These are phyloP conservation scores for Volvox africanus DNA, from an alignment of 139 green algal species.

Conservation along the genomic window DNA sequence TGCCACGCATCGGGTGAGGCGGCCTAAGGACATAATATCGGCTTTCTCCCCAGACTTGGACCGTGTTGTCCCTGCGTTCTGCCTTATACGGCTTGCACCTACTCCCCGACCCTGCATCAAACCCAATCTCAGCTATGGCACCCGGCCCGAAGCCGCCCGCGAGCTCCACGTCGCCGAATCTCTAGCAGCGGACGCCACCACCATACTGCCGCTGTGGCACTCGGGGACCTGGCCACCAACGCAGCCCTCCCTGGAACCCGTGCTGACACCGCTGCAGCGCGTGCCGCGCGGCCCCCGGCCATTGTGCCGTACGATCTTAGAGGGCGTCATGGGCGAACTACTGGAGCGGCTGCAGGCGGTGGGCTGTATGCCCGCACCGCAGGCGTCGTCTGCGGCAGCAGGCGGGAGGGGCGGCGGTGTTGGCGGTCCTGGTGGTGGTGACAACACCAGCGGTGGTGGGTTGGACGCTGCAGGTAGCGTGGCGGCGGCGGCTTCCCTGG, in stretches of 20 bases:
- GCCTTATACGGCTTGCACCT: too few species aligned
- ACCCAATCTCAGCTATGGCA: constrained; percentile 15
- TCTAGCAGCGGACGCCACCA: neutral
- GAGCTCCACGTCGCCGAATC: constrained; percentile 4
- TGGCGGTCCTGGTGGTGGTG: neutral
- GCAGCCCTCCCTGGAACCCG: neutral
- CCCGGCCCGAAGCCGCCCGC: neutral
- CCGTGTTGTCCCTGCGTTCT: too few species aligned
- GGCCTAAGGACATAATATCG: too few species aligned
- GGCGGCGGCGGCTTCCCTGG: neutral
- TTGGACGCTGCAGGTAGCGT: neutral
- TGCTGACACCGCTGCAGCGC: neutral
- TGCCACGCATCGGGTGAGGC: too few species aligned
- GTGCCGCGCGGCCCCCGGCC: constrained; percentile 20
- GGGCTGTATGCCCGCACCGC: constrained; percentile 7
- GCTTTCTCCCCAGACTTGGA: too few species aligned
- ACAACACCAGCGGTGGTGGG: neutral
- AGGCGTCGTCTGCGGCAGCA: neutral
- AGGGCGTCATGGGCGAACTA: constrained; percentile 35
- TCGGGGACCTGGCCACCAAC: constrained; percentile 13
- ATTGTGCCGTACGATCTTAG: constrained; percentile 17
- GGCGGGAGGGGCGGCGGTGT: neutral
- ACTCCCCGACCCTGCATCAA: neutral
- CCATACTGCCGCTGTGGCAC: constrained; percentile 32
- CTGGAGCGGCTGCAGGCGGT: neutral